Evolutionary conservation across 1,284 basidiomycete genomes (phyloP).

Genomic region (Tilletia walkeri): DNA sequence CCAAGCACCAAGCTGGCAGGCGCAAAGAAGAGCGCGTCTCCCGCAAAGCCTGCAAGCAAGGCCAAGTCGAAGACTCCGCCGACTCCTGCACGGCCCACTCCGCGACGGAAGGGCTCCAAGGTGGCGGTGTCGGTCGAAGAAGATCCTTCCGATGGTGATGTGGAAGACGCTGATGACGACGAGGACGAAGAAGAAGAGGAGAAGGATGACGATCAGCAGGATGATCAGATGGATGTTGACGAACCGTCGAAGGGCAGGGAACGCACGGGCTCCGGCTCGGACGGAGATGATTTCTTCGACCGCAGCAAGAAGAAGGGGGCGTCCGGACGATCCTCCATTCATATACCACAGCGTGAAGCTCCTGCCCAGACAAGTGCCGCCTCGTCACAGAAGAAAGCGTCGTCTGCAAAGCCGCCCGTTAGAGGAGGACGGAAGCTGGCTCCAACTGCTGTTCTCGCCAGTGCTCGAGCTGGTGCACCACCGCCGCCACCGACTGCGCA

Average conservation of each 20-base stretch:
- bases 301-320: not conserved
- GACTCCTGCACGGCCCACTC: not conserved
- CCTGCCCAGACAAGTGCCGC: no score
- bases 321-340: not conserved
- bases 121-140: not conserved
- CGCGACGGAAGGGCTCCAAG: not conserved
- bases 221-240: no score
- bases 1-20: no score
- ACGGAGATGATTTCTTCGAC: constrained; percentile 1
- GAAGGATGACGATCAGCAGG: no score
- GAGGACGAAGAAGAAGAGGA: not conserved
- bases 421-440: no score
- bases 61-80: not conserved
- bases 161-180: not conserved
- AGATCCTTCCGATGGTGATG: not conserved
- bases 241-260: no score
- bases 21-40: not conserved
- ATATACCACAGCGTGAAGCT: not conserved
- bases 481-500: not conserved
- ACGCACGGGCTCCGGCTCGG: not conserved
- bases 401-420: no score
- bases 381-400: no score
- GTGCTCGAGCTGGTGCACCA: no score
- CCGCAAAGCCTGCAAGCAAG: not conserved
- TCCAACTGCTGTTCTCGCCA: no score